These are phyloP conservation scores for Talaromyces islandicus DNA, from an alignment of 2,329 filamentous ascomycete species.

Conservation along the genomic window DNA sequence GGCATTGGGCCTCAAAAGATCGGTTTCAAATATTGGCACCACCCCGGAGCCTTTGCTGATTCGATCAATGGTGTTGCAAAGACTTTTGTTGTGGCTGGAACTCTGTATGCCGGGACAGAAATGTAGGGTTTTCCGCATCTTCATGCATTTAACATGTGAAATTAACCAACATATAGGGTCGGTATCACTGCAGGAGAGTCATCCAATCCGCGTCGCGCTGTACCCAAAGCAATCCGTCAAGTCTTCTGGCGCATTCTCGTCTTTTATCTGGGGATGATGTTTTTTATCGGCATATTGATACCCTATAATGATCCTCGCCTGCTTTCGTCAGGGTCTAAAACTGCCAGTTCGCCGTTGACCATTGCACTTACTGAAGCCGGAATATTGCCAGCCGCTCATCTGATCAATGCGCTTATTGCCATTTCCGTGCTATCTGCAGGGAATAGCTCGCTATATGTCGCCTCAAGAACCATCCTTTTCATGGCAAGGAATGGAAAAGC, in stretches of 20 bases:
- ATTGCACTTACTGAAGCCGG: conserved; percentile 69
- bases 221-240: conserved; percentile 39
- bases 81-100: conserved; percentile 30
- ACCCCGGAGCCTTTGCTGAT: conserved; percentile 29
- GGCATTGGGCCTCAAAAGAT: conserved; percentile 24
- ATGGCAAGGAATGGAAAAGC: conserved; percentile 71
- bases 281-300: conserved; percentile 70
- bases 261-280: conserved; percentile 60
- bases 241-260: conserved; percentile 42
- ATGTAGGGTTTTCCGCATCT: conserved; percentile 17
- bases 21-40: conserved; percentile 33
- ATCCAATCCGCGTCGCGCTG: conserved; percentile 39
- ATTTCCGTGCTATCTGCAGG: conserved; percentile 66
- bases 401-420: conserved; percentile 74
- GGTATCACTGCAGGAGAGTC: conserved; percentile 32
- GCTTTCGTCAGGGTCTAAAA: conserved; percentile 55
- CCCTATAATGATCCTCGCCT: conserved; percentile 62
- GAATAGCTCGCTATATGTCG: conserved; percentile 73
- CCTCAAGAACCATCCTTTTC: conserved; percentile 66
- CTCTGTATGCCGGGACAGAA: conserved; percentile 29
- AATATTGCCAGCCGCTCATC: conserved; percentile 65
- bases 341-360: conserved; percentile 66
- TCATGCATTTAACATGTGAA: neutral
- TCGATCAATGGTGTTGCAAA: conserved; percentile 30
- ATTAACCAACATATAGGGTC: conserved; percentile 18